Conservation (phyloP, 2,329 filamentous ascomycete genomes). For the Teratosphaeria epicoccoides region DNA sequence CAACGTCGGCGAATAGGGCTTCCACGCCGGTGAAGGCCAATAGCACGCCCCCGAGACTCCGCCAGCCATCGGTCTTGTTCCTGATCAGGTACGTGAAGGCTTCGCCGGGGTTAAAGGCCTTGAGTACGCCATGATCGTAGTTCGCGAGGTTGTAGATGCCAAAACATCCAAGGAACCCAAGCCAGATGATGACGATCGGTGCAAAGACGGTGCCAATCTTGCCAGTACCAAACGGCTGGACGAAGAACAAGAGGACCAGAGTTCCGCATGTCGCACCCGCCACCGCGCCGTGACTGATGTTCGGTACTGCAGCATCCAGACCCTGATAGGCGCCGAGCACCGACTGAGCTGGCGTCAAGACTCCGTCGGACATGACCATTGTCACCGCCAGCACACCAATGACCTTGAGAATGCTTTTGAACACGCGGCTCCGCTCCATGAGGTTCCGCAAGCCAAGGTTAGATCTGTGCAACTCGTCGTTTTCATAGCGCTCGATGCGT, state of each 20-base stretch:
- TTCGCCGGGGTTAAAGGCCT: conserved; percentile 45
- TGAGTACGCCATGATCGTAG: conserved; percentile 40
- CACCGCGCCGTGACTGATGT: conserved; percentile 47
- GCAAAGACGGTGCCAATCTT: conserved; percentile 53
- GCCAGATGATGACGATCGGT: conserved; percentile 55
- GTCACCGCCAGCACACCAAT: conserved; percentile 56
- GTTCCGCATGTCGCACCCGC: conserved; percentile 56
- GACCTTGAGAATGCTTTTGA: conserved; percentile 44
- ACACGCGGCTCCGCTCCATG: conserved; percentile 46
- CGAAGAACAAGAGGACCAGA: conserved; percentile 50
- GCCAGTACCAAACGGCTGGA: conserved; percentile 55
- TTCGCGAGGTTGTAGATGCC: conserved; percentile 49
- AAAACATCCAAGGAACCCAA: conserved; percentile 51
- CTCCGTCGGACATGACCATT: conserved; percentile 57
- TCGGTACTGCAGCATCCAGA: conserved; percentile 45
- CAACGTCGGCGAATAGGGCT: conserved; percentile 66
- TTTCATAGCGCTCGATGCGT: conserved; percentile 49
- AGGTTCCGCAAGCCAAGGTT: conserved; percentile 44
- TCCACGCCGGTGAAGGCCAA: conserved; percentile 71
- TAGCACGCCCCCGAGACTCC: conserved; percentile 54
- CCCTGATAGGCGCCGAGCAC: conserved; percentile 57
- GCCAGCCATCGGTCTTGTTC: conserved; percentile 52
- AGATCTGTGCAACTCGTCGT: conserved; percentile 44
- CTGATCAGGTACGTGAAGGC: conserved; percentile 51
- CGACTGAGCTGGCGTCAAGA: conserved; percentile 59